Conservation (phyloP, 768 basidiomycete genomes). For the Lentinula sp. region DNA sequence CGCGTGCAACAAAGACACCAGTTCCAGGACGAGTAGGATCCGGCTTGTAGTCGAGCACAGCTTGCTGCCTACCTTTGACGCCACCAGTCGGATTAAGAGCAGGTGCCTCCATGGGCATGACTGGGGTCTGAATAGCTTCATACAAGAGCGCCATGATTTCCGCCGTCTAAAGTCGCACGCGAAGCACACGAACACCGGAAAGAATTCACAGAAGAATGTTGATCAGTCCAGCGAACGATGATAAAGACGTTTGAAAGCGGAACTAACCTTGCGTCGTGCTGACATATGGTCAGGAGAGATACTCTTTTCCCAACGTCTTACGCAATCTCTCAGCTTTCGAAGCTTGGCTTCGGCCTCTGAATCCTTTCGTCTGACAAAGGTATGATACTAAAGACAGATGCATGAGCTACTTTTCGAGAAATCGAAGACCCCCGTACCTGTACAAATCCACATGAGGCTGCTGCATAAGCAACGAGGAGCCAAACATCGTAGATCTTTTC, state of each 20-base stretch:
- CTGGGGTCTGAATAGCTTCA: constrained; percentile 84
- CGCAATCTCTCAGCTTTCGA: constrained; percentile 76
- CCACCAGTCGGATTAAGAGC: constrained; percentile 77
- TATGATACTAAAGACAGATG: constrained; percentile 66
- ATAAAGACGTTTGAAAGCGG: constrained; percentile 5
- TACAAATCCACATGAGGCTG: constrained; percentile 84
- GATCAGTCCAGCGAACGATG: background rate
- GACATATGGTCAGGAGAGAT: constrained; percentile 94
- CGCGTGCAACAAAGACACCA: constrained; percentile 73
- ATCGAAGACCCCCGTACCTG: constrained; percentile 50
- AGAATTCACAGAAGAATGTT: constrained; percentile 5
- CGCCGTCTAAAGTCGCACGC: constrained; percentile 51
- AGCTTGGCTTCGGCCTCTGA: constrained; percentile 67
- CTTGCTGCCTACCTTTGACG: constrained; percentile 47
- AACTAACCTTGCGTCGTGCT: constrained; percentile 75
- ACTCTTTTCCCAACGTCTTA: constrained; percentile 81
- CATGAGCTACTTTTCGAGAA: background rate
- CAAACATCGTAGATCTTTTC: constrained; percentile 82
- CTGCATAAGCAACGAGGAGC: constrained; percentile 81
- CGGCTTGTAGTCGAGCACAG: constrained; percentile 63
- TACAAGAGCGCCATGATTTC: constrained; percentile 91
- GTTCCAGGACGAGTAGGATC: constrained; percentile 81
- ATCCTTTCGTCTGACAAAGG: constrained; percentile 83
- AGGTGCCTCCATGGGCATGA: constrained; percentile 46
- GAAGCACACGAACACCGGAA: background rate